Base-by-base conservation (phyloP, 768 basidiomycete species). In the Hortiboletus flavorubellus region DNA sequence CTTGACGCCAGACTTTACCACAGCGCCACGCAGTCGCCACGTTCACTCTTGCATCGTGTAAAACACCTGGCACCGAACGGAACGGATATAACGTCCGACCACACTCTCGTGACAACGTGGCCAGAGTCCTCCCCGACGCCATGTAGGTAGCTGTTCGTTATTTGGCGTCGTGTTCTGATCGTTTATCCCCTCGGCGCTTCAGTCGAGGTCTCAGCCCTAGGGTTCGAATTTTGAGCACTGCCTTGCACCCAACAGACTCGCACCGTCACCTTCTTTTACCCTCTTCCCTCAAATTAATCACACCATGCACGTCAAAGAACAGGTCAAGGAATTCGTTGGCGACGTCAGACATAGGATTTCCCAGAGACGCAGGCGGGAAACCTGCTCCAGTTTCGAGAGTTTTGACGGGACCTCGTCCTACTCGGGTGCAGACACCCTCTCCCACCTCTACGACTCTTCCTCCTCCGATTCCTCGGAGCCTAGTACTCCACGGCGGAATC, bases 271-370 rank as follows among this genome's bases (percentile, higher is more conserved):
- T 34, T 53, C n/a, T n/a, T 35, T 33, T 4, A 2, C 11, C 14
- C 39, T 4, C 23, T 21, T 16, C 14, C 9, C 33, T 7, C 21
- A 3, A 30, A 26, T 18, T 6, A 21, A 42, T 10, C 33, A 29
- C 30, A 45, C 49, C 21, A 71, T 72, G 71, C 69, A 72, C 29
- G 66, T 70, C 62, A 68, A 67, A 46, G 60, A 64, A 16, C 58
- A 64, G 0, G 67, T 71, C 41, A 68, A 63, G 26, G 68, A 62
- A 0, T 61, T 71, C 23, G 64, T 71, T 12, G 62, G 72, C 11
- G 69, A 65, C 12, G 66, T 73, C 31, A 72, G 71, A 48, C 70
- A 64, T 49, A 69, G 49, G 46, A 61, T 71, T 18, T 73, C 71
- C 18, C 53, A 60, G 6, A 71, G 62, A 44, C 65, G 40, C 51